These are phyloP conservation scores for Acidiella bohemica DNA, from an alignment of 495 filamentous ascomycete genomes.

Conservation along the genomic window DNA sequence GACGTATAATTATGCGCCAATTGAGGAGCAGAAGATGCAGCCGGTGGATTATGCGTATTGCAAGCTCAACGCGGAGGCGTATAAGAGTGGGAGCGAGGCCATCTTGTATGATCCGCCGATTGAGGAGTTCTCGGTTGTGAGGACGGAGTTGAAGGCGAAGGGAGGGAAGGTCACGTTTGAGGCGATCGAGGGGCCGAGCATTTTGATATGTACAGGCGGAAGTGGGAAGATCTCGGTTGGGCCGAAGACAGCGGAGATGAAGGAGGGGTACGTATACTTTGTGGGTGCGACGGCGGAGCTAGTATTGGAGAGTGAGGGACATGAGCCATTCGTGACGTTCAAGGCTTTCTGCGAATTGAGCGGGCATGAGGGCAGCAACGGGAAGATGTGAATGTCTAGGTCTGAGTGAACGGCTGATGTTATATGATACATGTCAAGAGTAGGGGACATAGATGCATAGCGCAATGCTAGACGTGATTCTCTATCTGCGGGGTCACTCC, in stretches of 20 bases:
- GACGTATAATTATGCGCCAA: constrained; percentile 87
- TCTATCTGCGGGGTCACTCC: constrained; percentile 22
- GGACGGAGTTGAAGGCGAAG: constrained; percentile 54
- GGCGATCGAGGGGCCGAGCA: constrained; percentile 72
- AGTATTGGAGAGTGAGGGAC: constrained; percentile 53
- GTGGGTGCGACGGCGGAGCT: constrained; percentile 82
- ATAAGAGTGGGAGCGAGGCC: constrained; percentile 54
- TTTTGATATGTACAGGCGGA: constrained; percentile 78
- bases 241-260: constrained; percentile 54
- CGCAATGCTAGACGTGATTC: no score
- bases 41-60: constrained; percentile 73
- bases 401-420: no score
- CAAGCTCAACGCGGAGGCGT: constrained; percentile 62
- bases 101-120: constrained; percentile 88
- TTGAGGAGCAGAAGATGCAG: constrained; percentile 83
- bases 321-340: constrained; percentile 67
- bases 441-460: no score
- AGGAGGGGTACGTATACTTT: constrained; percentile 78
- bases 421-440: no score
- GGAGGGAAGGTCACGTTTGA: constrained; percentile 78
- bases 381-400: constrained; percentile 11
- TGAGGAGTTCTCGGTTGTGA: constrained; percentile 87
- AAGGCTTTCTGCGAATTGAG: constrained; percentile 89
- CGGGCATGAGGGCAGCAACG: constrained; percentile 26
- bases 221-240: constrained; percentile 74